Base-by-base conservation (phyloP, 768 basidiomycete genomes). In the Mycena haematopus region DNA sequence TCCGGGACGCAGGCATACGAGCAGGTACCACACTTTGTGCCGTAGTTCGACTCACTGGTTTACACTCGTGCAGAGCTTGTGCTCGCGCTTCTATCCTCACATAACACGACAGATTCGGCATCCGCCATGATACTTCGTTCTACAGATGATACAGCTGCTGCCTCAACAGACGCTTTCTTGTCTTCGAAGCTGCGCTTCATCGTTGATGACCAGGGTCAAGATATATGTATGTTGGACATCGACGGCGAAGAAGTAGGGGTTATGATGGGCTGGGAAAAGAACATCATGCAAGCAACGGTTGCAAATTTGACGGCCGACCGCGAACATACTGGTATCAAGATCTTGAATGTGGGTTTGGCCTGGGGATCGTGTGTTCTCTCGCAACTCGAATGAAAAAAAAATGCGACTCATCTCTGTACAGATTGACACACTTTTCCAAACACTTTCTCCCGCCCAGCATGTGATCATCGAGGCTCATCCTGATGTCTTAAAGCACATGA, bases 231-330 rank as follows among this genome's bases (percentile, higher is more conserved):
- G 53, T 71, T 93, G 55, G 76, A 82, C 62, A 79, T 83, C 15
- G 86, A 86, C 31, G 89, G 86, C 29, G 89, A 90, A 66, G 90
- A 95, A 62, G 85, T 96, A n/a, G 94, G 95, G 14, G 96, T 99
- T 6, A 99, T 99, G 97, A 99, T 99, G 97, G 94, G 95, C 1
- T 99, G 97, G 97, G 97, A 99, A 74, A 76, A 78, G 47, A 82
- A 77, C 9, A 93, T 99, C 70, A 99, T 99, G 97, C 73, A 80
- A 61, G 82, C 86, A 69, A 96, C 95, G 6, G 95, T 93, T 21
- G 73, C 81, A 56, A 74, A 77, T 55, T 79, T 98, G 65, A 89
- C 86, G 63, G 69, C 71, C 15, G 79, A 73, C 56, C 86, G 90
- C 68, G 79, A 80, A 38, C 80, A 81, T 47, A 71, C 74, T 29